Evolutionary conservation across 202 grass and related monocot species (phyloP).

Genomic region (Eragrostis tef): DNA sequence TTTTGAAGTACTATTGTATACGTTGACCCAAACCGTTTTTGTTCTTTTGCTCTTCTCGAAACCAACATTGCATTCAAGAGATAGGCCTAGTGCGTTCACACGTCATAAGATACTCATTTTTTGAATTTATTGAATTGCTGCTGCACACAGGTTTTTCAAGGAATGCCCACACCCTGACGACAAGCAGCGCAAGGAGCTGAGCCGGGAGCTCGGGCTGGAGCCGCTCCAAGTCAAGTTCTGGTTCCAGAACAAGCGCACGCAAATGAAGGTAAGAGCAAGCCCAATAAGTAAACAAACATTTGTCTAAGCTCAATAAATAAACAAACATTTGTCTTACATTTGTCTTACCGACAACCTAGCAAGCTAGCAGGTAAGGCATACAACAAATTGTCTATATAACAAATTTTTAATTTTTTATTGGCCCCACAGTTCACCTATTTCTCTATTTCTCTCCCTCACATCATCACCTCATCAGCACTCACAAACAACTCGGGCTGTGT

Average conservation of each 20-base stretch:
- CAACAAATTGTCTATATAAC: too few relatives aligned
- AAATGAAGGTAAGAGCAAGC: conserved; percentile 99
- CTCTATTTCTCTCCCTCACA: too few relatives aligned
- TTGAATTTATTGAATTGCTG: not conserved
- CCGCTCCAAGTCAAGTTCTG: conserved; percentile 98
- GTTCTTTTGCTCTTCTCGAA: conserved; percentile 45
- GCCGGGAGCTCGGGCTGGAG: conserved; percentile 85
- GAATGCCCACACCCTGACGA: conserved; percentile 93
- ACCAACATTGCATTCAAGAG: conserved; percentile 35
- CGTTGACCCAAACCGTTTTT: conserved; percentile 54
- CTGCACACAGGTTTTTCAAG: conserved; percentile 79
- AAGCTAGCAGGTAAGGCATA: too few relatives aligned
- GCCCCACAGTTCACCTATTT: too few relatives aligned
- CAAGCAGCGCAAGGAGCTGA: conserved; percentile 97
- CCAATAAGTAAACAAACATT: too few relatives aligned
- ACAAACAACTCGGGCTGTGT: too few relatives aligned
- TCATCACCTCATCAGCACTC: too few relatives aligned
- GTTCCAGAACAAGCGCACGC: conserved; percentile 99
- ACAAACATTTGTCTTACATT: too few relatives aligned
- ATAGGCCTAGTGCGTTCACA: conserved; percentile 18
- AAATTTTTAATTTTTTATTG: too few relatives aligned
- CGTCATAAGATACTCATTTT: not conserved
- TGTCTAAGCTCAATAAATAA: too few relatives aligned
- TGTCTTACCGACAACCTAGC: too few relatives aligned
- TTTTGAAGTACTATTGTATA: not conserved